phyloP scores from a whole-genome alignment of 192 early-diverging fungal genomes.

The Tieghemiomyces parasiticus region DNA sequence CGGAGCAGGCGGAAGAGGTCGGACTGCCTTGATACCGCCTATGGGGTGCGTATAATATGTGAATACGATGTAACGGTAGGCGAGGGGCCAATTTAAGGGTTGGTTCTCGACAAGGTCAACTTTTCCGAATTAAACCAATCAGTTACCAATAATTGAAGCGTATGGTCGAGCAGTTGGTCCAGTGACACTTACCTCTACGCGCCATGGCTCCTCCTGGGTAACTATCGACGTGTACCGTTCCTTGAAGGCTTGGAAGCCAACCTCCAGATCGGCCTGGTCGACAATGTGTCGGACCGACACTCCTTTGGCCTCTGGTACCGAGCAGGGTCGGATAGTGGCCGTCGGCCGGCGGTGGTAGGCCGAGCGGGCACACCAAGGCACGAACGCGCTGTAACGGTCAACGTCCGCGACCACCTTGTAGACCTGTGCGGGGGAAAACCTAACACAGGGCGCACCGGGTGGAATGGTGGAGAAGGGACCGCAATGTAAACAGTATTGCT shows the following conservation, averaged over 20 bases:
- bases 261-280: slow-evolving; percentile 56
- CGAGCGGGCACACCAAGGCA: slow-evolving; percentile 69
- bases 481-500: too few relatives aligned
- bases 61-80: too few relatives aligned
- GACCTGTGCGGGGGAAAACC: slow-evolving; percentile 63
- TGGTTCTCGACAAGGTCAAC: too few relatives aligned
- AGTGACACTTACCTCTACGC: slow-evolving; percentile 34
- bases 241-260: slow-evolving; percentile 62
- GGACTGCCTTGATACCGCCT: slow-evolving; percentile 42
- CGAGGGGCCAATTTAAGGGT: too few relatives aligned
- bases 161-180: too few relatives aligned
- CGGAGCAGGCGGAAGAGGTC: slow-evolving; percentile 46
- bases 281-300: slow-evolving; percentile 12
- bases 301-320: slow-evolving; percentile 6
- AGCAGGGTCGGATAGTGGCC: not conserved
- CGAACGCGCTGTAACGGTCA: slow-evolving; percentile 60
- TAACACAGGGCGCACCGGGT: too few relatives aligned
- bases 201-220: slow-evolving; percentile 38
- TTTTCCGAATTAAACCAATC: too few relatives aligned
- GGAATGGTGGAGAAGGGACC: too few relatives aligned
- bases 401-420: slow-evolving; percentile 73
- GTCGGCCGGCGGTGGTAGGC: slow-evolving; percentile 20
- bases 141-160: too few relatives aligned
- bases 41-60: too few relatives aligned
- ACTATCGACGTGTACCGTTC: slow-evolving; percentile 72